Conservation (phyloP, 768 basidiomycete genomes). For the Collybia nuda region DNA sequence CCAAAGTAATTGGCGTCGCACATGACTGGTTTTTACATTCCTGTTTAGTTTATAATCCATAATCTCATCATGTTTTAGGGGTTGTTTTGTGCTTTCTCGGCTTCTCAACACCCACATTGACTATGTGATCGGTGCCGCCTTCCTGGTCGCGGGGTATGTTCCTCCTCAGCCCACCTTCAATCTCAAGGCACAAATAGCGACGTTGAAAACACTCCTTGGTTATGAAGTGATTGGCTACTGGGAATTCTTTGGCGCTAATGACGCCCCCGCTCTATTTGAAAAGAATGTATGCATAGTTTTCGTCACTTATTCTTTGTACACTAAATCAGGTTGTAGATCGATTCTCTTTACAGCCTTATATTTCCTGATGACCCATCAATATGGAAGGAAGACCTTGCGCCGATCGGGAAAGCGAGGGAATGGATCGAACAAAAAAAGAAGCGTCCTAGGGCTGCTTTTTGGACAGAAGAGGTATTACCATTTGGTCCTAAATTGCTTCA, state of each 20-base stretch:
- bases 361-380: slow-evolving; percentile 25
- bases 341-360: slow-evolving; percentile 35
- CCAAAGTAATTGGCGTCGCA: slow-evolving; percentile 34
- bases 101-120: slow-evolving; percentile 36
- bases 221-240: slow-evolving; percentile 35
- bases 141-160: slow-evolving; percentile 34
- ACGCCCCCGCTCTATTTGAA: slow-evolving; percentile 30
- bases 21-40: slow-evolving; percentile 38
- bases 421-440: slow-evolving; percentile 26
- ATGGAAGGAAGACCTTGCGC: slow-evolving; percentile 24
- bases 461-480: slow-evolving; percentile 12
- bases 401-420: slow-evolving; percentile 24
- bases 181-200: not conserved
- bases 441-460: slow-evolving; percentile 18
- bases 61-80: slow-evolving; percentile 28
- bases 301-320: not conserved
- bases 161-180: slow-evolving; percentile 19
- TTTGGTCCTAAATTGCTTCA: not conserved
- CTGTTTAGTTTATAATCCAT: not conserved
- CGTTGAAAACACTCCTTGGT: slow-evolving; percentile 21
- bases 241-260: slow-evolving; percentile 34
- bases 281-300: slow-evolving; percentile 26
- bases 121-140: slow-evolving; percentile 39
- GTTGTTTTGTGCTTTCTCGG: slow-evolving; percentile 28
- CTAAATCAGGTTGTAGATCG: slow-evolving; percentile 22